Evolutionary conservation across 148 eudicot species (phyloP).

Genomic region (Salicornia ramosissima): DNA sequence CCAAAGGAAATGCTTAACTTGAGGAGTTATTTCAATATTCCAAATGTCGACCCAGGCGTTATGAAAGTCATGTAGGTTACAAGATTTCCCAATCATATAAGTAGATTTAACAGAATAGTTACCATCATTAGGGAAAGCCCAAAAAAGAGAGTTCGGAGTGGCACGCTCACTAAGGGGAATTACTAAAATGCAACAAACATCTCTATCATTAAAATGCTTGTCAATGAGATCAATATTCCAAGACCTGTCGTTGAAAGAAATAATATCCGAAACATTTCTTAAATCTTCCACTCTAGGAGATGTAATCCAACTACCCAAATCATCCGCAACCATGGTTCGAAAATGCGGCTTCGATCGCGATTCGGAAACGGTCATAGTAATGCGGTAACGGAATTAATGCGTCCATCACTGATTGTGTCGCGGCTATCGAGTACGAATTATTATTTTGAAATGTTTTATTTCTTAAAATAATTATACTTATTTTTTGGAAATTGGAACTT

Average conservation of each 20-base stretch:
- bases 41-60: neutral
- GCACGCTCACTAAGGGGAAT: neutral
- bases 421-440: no score
- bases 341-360: no score
- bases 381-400: no score
- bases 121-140: neutral
- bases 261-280: neutral
- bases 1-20: neutral
- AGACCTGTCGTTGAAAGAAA: neutral
- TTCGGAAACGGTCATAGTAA: no score
- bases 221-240: neutral
- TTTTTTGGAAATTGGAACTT: no score
- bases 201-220: neutral
- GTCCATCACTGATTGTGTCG: no score
- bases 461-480: no score
- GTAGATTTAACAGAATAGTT: neutral
- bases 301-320: no score
- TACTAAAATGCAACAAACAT: neutral
- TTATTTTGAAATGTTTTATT: no score
- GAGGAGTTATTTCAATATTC: neutral
- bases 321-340: no score
- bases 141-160: neutral
- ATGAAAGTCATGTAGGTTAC: neutral
- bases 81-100: neutral
- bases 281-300: no score